Evolutionary conservation across 1,284 basidiomycete genomes (phyloP).

Genomic region (Cryptococcus depauperatus): DNA sequence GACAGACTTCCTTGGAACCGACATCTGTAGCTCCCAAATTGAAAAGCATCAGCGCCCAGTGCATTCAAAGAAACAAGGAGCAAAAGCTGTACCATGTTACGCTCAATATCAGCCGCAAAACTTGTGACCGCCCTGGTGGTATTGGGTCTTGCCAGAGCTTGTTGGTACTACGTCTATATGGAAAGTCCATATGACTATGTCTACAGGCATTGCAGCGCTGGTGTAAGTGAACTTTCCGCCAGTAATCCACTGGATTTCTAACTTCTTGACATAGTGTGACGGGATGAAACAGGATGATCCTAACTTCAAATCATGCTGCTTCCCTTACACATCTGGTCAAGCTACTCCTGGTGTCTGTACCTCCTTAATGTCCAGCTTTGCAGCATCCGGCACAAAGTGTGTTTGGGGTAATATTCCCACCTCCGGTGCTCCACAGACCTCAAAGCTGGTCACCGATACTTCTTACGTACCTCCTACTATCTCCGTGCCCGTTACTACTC

Average conservation of each 20-base stretch:
- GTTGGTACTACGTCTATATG: conserved; percentile 17
- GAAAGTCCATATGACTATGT: conserved; percentile 16
- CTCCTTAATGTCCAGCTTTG: conserved; percentile 3
- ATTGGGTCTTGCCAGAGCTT: conserved; percentile 13
- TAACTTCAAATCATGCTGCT: conserved; percentile 15
- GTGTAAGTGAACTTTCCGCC: conserved; percentile 9
- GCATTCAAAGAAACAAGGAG: too few relatives aligned
- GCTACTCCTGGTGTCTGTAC: conserved; percentile 13
- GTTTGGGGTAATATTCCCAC: conserved; percentile 10
- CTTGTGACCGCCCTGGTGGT: conserved; percentile 10
- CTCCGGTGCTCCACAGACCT: conserved; percentile 2
- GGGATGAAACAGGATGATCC: conserved; percentile 7
- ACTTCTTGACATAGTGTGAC: conserved; percentile 6
- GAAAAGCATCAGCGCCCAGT: too few relatives aligned
- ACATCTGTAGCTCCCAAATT: too few relatives aligned
- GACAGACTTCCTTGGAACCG: too few relatives aligned
- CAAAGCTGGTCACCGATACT: neutral
- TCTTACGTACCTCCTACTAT: conserved; percentile 5
- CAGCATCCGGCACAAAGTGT: conserved; percentile 8
- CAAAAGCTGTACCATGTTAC: too few relatives aligned
- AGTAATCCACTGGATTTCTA: neutral
- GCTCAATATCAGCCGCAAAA: conserved; percentile 3
- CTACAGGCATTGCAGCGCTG: conserved; percentile 11
- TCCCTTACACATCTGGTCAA: conserved; percentile 12
- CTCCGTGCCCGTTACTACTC: conserved; percentile 1